These are phyloP conservation scores for Croton setiger DNA, from an alignment of 441 rosid species.

Conservation along the genomic window DNA sequence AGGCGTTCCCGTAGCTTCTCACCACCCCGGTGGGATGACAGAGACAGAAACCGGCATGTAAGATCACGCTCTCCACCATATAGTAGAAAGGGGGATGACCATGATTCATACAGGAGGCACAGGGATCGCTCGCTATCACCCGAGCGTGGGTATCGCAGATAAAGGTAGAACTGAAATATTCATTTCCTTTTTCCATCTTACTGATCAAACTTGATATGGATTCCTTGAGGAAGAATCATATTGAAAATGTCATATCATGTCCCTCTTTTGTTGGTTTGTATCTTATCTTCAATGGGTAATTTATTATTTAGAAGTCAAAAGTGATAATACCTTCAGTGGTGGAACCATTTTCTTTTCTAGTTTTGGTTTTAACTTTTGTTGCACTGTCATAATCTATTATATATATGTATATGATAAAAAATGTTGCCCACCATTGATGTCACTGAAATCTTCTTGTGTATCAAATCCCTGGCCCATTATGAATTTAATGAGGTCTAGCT, in stretches of 20 bases:
- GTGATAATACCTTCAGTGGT: not conserved
- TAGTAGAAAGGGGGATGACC: constrained; percentile 29
- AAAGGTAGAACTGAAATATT: constrained; percentile 3
- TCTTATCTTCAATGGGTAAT: not conserved
- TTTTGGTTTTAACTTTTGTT: not conserved
- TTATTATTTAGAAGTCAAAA: not conserved
- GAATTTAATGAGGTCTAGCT: not conserved
- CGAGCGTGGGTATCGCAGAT: constrained; percentile 28
- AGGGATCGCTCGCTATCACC: constrained; percentile 39
- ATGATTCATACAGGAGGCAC: constrained; percentile 38
- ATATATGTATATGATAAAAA: not conserved
- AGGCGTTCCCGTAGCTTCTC: constrained; percentile 44
- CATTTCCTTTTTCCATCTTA: not conserved
- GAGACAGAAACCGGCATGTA: constrained; percentile 31
- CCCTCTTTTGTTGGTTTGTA: not conserved
- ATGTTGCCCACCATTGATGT: not conserved
- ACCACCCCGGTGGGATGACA: constrained; percentile 32
- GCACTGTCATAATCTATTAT: not conserved
- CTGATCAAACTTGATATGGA: constrained; percentile 5
- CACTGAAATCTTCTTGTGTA: not conserved
- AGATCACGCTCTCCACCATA: constrained; percentile 53
- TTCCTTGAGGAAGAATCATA: constrained; percentile 5
- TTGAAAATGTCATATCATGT: not conserved
- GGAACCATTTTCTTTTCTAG: not conserved
- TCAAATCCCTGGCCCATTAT: not conserved